Conservation (phyloP, 164 flowering plant genomes). For the Nymphaea thermarum region DNA sequence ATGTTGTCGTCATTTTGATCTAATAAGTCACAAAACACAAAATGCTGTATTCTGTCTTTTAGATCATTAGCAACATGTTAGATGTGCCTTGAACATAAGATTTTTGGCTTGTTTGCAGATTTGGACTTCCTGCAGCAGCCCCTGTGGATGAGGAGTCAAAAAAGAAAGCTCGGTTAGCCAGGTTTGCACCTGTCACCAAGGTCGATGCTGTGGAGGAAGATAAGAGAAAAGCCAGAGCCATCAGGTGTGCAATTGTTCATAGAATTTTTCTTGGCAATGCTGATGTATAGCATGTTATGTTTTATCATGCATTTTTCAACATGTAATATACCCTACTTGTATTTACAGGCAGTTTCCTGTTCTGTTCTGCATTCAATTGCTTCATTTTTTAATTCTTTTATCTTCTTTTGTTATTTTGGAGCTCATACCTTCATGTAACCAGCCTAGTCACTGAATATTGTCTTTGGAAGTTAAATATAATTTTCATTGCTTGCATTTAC, state of each 20-base stretch:
- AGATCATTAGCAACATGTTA: slow-evolving; percentile 5
- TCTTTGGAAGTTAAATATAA: neutral
- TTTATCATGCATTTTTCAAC: neutral
- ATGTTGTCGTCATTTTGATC: neutral
- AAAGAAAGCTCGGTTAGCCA: slow-evolving; percentile 83
- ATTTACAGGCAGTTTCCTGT: neutral
- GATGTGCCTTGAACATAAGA: neutral
- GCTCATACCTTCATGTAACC: neutral
- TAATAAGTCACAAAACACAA: neutral
- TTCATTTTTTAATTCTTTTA: neutral
- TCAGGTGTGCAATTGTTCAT: slow-evolving; percentile 34
- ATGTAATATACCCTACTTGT: neutral
- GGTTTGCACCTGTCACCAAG: slow-evolving; percentile 46
- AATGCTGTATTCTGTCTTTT: slow-evolving; percentile 3
- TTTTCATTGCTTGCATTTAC: neutral
- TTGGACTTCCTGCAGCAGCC: slow-evolving; percentile 43
- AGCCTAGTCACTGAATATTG: neutral
- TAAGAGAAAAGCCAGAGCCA: slow-evolving; percentile 77
- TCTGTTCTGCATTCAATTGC: neutral
- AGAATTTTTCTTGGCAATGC: neutral
- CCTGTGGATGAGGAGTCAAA: slow-evolving; percentile 56
- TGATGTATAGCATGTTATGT: neutral
- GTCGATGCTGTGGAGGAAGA: slow-evolving; percentile 63
- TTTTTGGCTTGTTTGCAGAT: slow-evolving; percentile 28
- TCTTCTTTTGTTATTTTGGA: neutral